These are phyloP conservation scores for Candida mesenterica DNA, from an alignment of 1,139 yeast species.

Conservation along the genomic window DNA sequence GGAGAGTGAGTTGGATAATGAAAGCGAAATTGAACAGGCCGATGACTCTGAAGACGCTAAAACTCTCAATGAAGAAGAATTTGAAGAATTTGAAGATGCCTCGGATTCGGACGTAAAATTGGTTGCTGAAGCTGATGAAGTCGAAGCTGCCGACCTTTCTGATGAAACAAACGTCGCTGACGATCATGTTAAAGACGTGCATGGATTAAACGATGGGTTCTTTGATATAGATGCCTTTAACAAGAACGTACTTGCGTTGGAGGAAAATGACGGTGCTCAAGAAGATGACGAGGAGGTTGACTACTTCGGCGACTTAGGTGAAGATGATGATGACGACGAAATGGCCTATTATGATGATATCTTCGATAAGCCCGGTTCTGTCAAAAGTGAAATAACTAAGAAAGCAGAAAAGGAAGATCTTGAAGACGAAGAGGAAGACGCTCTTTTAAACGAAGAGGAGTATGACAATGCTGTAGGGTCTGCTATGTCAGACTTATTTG, in stretches of 20 bases:
- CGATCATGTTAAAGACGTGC: constrained; percentile 41
- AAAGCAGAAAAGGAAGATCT: constrained; percentile 25
- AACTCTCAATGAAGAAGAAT: constrained; percentile 19
- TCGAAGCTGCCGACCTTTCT: constrained; percentile 12
- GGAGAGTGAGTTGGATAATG: constrained; percentile 22
- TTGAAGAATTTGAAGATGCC: constrained; percentile 13
- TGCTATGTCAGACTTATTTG: constrained; percentile 60
- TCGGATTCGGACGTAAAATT: constrained; percentile 19
- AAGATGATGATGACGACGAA: constrained; percentile 55
- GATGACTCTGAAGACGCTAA: constrained; percentile 17
- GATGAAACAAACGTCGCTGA: constrained; percentile 17
- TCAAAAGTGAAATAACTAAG: constrained; percentile 18
- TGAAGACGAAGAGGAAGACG: constrained; percentile 37
- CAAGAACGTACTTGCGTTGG: constrained; percentile 74
- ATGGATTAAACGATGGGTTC: constrained; percentile 79
- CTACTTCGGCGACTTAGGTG: constrained; percentile 55
- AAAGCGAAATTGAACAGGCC: too few species aligned
- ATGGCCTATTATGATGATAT: constrained; percentile 74
- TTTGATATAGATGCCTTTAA: constrained; percentile 86
- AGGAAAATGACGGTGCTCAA: constrained; percentile 39
- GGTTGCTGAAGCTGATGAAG: constrained; percentile 14
- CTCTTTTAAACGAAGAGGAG: constrained; percentile 40
- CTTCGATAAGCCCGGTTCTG: constrained; percentile 53
- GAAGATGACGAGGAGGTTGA: constrained; percentile 59
- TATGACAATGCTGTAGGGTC: constrained; percentile 56